These are phyloP conservation scores for Lepraria neglecta DNA, from an alignment of 495 filamentous ascomycete genomes.

Conservation along the genomic window DNA sequence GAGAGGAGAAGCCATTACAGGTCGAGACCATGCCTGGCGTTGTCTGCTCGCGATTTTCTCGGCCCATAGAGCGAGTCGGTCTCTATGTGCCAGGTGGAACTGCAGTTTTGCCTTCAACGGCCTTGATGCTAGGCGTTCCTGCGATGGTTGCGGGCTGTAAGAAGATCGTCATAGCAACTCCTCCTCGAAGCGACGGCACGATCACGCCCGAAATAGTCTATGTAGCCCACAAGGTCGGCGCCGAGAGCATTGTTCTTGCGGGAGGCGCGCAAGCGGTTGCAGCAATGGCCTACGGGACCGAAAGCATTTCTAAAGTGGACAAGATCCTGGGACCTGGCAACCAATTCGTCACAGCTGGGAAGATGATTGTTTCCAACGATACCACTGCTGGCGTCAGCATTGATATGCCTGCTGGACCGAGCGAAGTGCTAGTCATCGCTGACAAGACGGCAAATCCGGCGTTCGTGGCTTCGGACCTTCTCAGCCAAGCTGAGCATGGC, in stretches of 20 bases:
- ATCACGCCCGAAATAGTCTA: slow-evolving; percentile 97
- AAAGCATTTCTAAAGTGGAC: slow-evolving; percentile 85
- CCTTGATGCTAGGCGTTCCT: slow-evolving; percentile 95
- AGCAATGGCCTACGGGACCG: slow-evolving; percentile 63
- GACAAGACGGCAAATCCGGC: slow-evolving; percentile 84
- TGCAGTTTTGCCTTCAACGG: slow-evolving; percentile 89
- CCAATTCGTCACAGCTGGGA: slow-evolving; percentile 96
- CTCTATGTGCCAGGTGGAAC: slow-evolving; percentile 94
- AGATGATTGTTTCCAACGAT: slow-evolving; percentile 96
- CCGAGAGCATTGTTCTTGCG: slow-evolving; percentile 88
- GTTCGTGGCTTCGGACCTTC: slow-evolving; percentile 89
- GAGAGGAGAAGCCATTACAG: slow-evolving; percentile 65
- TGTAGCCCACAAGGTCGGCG: slow-evolving; percentile 93
- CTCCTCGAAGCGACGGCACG: slow-evolving; percentile 80
- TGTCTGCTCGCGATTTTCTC: slow-evolving; percentile 83
- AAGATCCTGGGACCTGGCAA: slow-evolving; percentile 98
- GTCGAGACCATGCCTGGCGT: slow-evolving; percentile 98
- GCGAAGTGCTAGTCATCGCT: slow-evolving; percentile 93
- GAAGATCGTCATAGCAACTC: slow-evolving; percentile 87
- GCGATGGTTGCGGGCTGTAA: slow-evolving; percentile 97
- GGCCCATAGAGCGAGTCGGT: slow-evolving; percentile 89
- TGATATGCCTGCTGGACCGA: slow-evolving; percentile 97
- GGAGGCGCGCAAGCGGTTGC: slow-evolving; percentile 94
- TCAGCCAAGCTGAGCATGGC: slow-evolving; percentile 95
- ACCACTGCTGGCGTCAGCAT: slow-evolving; percentile 91